These are phyloP conservation scores for Ascosphaera aggregata DNA, from an alignment of 2,329 filamentous ascomycete species.

Conservation along the genomic window DNA sequence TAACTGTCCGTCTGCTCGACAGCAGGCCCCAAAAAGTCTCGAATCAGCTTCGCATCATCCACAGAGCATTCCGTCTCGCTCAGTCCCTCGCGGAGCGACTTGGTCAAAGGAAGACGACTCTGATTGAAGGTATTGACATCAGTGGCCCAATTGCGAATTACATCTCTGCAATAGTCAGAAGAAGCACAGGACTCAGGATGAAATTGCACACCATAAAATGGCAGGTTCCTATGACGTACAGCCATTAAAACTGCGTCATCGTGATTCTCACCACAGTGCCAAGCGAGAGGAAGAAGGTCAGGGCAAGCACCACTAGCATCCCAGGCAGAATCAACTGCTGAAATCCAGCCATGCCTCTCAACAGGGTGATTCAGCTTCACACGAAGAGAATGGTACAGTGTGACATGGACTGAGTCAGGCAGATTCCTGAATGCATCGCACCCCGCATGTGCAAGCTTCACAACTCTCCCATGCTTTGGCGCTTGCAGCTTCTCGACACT, in stretches of 20 bases:
- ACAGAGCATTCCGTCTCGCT: background rate
- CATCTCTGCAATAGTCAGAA: slow-evolving; percentile 29
- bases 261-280: slow-evolving; percentile 21
- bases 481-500: slow-evolving; percentile 40
- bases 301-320: slow-evolving; percentile 9
- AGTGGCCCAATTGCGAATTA: slow-evolving; percentile 56
- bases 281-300: slow-evolving; percentile 36
- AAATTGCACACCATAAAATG: slow-evolving; percentile 76
- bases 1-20: slow-evolving; percentile 10
- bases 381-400: slow-evolving; percentile 49
- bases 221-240: slow-evolving; percentile 40
- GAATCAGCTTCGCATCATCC: background rate
- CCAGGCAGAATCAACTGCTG: slow-evolving; percentile 15
- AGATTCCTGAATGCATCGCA: slow-evolving; percentile 43
- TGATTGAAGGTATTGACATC: slow-evolving; percentile 39
- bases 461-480: slow-evolving; percentile 64
- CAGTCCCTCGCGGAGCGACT: background rate
- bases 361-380: slow-evolving; percentile 18
- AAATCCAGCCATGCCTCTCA: slow-evolving; percentile 19
- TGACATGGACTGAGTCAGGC: slow-evolving; percentile 35
- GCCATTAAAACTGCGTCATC: slow-evolving; percentile 44
- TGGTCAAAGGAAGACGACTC: slow-evolving; percentile 4
- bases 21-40: background rate
- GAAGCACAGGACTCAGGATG: slow-evolving; percentile 83
- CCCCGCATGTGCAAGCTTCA: slow-evolving; percentile 35